These are phyloP conservation scores for maize (Zea mays) DNA, from an alignment of 176 grass and related monocot species.

Conservation along the genomic window Zm-B73-REFERENCE-NAM-5.0 NC_050096.1:277519001-277519500, in stretches of 20 bases:
- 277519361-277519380: background rate
- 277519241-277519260: background rate
- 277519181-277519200: slow-evolving; percentile 11
- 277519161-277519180: background rate
- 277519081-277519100: too few relatives aligned
- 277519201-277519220: background rate
- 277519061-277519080: too few relatives aligned
- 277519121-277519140: background rate
- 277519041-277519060: too few relatives aligned
- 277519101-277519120: background rate
- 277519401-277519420: background rate
- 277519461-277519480: background rate
- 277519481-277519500: background rate
- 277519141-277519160: background rate
- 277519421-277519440: background rate
- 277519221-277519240: slow-evolving; percentile 6
- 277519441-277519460: background rate
- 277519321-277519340: slow-evolving; percentile 6
- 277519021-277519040: too few relatives aligned
- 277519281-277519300: background rate
- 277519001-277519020: too few relatives aligned
- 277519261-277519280: background rate
- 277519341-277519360: background rate
- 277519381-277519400: background rate
- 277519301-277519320: background rate